Evolutionary conservation across 192 early-diverging fungal genomes (phyloP).

Genomic region (Chytriomyces sp.): DNA sequence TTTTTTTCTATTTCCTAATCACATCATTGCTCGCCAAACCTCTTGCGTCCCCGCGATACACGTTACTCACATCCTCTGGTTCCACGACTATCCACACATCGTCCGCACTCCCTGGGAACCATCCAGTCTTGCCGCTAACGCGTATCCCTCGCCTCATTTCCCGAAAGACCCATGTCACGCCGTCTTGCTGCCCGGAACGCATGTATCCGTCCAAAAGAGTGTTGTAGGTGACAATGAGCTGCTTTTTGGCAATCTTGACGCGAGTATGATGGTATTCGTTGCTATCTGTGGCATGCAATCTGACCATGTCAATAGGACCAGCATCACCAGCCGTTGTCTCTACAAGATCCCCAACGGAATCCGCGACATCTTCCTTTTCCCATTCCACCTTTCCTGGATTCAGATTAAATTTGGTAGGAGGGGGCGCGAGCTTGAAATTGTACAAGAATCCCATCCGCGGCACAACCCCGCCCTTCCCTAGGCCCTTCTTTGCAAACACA

Average conservation of each 20-base stretch:
- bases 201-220: constrained; percentile 14
- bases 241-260: neutral
- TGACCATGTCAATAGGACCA: too few relatives aligned
- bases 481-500: neutral
- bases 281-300: too few relatives aligned
- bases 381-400: neutral
- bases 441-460: neutral
- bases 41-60: neutral
- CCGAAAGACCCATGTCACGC: constrained; percentile 11
- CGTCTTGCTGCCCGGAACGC: neutral
- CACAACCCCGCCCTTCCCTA: neutral
- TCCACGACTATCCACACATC: too few relatives aligned
- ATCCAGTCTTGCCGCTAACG: too few relatives aligned
- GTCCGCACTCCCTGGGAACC: neutral
- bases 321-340: neutral
- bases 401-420: neutral
- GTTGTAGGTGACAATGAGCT: constrained; percentile 9
- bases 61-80: neutral
- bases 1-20: neutral
- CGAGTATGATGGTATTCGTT: too few relatives aligned
- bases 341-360: neutral
- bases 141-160: too few relatives aligned
- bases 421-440: neutral
- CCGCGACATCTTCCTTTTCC: neutral
- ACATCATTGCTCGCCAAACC: neutral